Evolutionary conservation across 768 basidiomycete species (phyloP).

Genomic region (Lactarius trivialis): DNA sequence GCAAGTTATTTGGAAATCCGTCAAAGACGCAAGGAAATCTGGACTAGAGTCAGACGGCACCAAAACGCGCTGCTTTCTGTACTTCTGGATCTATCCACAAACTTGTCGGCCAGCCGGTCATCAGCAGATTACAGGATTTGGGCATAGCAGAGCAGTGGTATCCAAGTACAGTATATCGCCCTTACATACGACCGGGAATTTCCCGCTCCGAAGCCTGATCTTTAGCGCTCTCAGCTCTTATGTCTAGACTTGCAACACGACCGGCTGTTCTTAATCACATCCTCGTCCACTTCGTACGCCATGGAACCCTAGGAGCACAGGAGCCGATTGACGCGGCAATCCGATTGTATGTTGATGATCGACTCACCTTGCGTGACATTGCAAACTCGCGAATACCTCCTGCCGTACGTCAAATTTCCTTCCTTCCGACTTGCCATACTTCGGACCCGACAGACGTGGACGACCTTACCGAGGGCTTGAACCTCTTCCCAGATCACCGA

Average conservation of each 20-base stretch:
- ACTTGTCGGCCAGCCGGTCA: slow-evolving; percentile 6
- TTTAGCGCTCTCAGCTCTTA: neutral
- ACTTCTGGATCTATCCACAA: slow-evolving; percentile 2
- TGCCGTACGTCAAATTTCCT: slow-evolving; percentile 6
- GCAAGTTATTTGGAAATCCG: neutral
- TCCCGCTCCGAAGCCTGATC: neutral
- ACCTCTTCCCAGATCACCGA: too few relatives aligned
- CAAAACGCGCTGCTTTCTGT: neutral
- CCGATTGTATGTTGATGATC: neutral
- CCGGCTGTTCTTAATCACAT: neutral
- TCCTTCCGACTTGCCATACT: slow-evolving; percentile 8
- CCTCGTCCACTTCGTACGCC: slow-evolving; percentile 8
- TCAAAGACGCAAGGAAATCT: neutral
- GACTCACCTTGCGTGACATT: slow-evolving; percentile 1
- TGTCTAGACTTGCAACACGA: neutral
- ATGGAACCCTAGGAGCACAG: neutral
- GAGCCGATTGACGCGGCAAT: neutral
- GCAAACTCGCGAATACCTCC: neutral
- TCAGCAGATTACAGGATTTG: neutral
- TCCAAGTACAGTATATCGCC: too few relatives aligned
- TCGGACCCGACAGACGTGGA: neutral
- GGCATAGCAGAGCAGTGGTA: neutral
- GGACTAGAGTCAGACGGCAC: neutral
- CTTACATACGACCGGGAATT: too few relatives aligned
- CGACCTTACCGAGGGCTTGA: slow-evolving; percentile 9